Evolutionary conservation across 2,329 filamentous ascomycete species (phyloP), one percentile per base, ranked within the genome.

Genomic region (Aureobasidium sp.): DNA sequence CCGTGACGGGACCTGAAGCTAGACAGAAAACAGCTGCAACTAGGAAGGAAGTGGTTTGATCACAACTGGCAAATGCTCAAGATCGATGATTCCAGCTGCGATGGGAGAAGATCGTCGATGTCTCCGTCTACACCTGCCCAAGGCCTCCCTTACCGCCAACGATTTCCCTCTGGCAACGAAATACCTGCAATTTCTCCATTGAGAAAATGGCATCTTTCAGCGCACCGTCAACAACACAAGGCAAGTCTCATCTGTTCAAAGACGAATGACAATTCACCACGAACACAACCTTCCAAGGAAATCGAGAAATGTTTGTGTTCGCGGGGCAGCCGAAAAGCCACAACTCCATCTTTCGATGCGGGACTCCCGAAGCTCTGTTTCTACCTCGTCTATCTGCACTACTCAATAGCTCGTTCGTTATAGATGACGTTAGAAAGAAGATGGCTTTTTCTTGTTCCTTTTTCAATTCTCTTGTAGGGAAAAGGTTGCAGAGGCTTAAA

Each of bases 1-100:
- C 48, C 22, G n/a, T 15, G 31, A 52, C 31, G 39, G 49, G 49
- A 52, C 49, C 49, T 52, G 49, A 52, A 39, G 49, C 49, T 52
- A 52, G 49, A 9, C 47, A 31, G n/a, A 51, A 29, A 52, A 39
- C 20, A 52, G 31, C n/a, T 39, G 49, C 17, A 12, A n/a, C 49
- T 52, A 52, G 49, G 34, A 14, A 39, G 9, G 5, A 52, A 52
- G 49, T 37, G 49, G 27, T 6, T 51, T 36, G 47, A 36, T 51
- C 47, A n/a, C 47, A 29, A 27, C 39, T 52, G 49, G 31, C 11
- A 27, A 39, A 52, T 39, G 49, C 49, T 34, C 17, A 6, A 6
- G 5, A 52, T 52, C 49, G 49, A 9, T 27, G 49, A 52, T 52
- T 22, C 9, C 31, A 25, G 14, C 49, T 9, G 22, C 49, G 49